phyloP scores from a whole-genome alignment of 2,329 filamentous ascomycete genomes.

The Alternaria dauci region DNA sequence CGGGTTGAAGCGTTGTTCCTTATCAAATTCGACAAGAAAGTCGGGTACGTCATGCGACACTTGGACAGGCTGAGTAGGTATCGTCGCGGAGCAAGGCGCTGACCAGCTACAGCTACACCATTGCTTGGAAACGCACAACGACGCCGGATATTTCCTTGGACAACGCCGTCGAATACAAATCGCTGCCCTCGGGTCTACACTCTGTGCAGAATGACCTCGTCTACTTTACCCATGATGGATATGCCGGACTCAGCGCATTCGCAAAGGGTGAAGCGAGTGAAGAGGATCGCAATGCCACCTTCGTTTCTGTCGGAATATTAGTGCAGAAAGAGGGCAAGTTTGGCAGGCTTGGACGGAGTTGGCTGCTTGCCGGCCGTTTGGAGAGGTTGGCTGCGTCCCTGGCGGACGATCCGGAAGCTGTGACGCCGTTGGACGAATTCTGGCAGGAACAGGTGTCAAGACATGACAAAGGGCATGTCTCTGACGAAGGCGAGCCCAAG shows the following conservation, averaged over 20 bases:
- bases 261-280: constrained; percentile 82
- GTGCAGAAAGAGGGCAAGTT: constrained; percentile 76
- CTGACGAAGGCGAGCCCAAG: constrained; percentile 18
- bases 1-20: constrained; percentile 78
- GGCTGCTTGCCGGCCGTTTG: constrained; percentile 82
- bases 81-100: constrained; percentile 12
- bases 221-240: constrained; percentile 88
- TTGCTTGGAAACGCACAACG: constrained; percentile 82
- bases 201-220: constrained; percentile 84
- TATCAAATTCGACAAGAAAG: constrained; percentile 91
- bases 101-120: constrained; percentile 68
- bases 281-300: constrained; percentile 83
- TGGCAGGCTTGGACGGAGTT: constrained; percentile 84
- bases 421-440: constrained; percentile 74
- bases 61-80: background rate
- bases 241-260: constrained; percentile 92
- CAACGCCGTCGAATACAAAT: constrained; percentile 94
- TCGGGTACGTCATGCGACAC: constrained; percentile 67
- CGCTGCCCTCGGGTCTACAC: constrained; percentile 90
- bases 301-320: constrained; percentile 89
- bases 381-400: constrained; percentile 73
- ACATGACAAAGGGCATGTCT: background rate
- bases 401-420: constrained; percentile 70
- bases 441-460: constrained; percentile 69
- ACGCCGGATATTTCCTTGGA: constrained; percentile 76